Percentiles rank a stretch among this genome's conserved stretches.
phyloP scores from a whole-genome alignment of 2,329 filamentous ascomycete species.

The Fusarium abutilonis region DNA sequence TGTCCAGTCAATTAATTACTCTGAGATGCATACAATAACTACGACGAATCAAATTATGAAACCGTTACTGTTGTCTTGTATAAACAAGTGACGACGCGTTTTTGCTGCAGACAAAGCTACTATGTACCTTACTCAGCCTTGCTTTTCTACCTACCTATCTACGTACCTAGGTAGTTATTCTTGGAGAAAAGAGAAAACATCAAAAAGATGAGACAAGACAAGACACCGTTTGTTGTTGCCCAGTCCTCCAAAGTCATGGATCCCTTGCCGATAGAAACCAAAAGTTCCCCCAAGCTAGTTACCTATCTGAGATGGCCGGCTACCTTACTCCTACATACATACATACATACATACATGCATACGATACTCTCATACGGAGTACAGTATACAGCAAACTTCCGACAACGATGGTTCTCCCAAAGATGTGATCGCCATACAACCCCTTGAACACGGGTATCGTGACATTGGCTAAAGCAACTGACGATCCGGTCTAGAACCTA shows the following conservation, averaged over 20 bases:
- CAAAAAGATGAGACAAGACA: constrained; percentile 14
- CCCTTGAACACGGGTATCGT: constrained; percentile 15
- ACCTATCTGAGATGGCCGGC: constrained; percentile 12
- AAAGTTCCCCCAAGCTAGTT: constrained; percentile 18
- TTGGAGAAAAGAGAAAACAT: constrained; percentile 2
- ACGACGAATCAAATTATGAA: neutral
- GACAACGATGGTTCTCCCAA: constrained; percentile 13
- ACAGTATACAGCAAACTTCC: neutral
- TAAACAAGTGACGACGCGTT: constrained; percentile 6
- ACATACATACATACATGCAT: too few species aligned
- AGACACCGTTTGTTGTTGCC: constrained; percentile 14
- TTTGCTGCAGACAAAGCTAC: neutral
- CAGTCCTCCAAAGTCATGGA: constrained; percentile 24
- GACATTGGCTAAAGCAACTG: constrained; percentile 13
- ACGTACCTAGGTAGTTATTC: too few species aligned
- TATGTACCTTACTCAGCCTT: neutral
- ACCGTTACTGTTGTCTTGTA: too few species aligned
- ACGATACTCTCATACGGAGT: too few species aligned
- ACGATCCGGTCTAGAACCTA: constrained; percentile 35
- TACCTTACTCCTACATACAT: too few species aligned
- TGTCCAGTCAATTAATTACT: neutral
- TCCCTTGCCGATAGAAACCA: constrained; percentile 17
- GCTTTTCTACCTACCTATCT: neutral
- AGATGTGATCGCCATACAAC: constrained; percentile 22
- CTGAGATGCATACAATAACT: neutral